phyloP scores from a whole-genome alignment of 1,284 basidiomycete genomes.

The Rhodotorula sp. region DNA sequence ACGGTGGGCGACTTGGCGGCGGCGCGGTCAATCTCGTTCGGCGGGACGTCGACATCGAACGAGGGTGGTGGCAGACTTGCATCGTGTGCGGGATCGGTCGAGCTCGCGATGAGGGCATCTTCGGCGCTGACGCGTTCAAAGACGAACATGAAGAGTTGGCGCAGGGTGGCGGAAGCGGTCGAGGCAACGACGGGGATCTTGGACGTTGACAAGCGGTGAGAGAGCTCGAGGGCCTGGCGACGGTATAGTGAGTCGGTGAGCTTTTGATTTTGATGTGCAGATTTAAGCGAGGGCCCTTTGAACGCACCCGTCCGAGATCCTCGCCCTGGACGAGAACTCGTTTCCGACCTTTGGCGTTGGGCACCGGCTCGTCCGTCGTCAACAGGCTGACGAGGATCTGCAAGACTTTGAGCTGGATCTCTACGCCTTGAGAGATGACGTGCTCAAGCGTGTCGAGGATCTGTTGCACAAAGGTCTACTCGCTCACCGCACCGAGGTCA shows the following conservation, averaged over 20 bases:
- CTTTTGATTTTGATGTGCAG: too few species aligned
- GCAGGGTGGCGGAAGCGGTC: conserved; percentile 91
- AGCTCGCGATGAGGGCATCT: conserved; percentile 25
- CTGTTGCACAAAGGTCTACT: conserved; percentile 67
- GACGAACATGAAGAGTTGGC: conserved; percentile 96
- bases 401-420: conserved; percentile 87
- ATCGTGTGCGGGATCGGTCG: conserved; percentile 4
- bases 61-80: conserved; percentile 20
- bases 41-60: conserved; percentile 40
- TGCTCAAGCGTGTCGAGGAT: conserved; percentile 79
- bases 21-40: conserved; percentile 27
- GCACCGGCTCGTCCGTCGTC: conserved; percentile 52
- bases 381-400: conserved; percentile 86
- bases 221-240: conserved; percentile 71
- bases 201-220: conserved; percentile 92
- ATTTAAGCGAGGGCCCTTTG: too few species aligned
- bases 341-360: background rate
- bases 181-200: conserved; percentile 94
- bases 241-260: background rate
- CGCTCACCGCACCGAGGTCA: background rate
- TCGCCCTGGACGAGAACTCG: conserved; percentile 65
- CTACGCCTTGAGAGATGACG: conserved; percentile 87
- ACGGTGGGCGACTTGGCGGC: conserved; percentile 1
- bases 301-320: conserved; percentile 72
- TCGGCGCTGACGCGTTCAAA: conserved; percentile 90